Evolutionary conservation across 192 early-diverging fungal genomes (phyloP).

Genomic region (Entomortierella parvispora): DNA sequence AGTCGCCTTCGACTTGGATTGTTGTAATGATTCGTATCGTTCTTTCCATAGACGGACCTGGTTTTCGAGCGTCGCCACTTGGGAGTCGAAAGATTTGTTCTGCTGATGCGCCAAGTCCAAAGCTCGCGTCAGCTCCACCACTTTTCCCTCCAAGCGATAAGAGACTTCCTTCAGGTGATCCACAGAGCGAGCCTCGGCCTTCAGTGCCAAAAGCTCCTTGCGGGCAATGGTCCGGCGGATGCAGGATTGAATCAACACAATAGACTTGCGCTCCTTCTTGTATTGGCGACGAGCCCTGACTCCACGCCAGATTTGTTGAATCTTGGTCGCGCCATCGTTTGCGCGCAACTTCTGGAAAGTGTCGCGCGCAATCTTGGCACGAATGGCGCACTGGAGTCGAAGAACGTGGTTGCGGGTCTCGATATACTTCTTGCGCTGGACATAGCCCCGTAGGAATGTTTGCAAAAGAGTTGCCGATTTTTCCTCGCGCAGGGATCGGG

Average conservation of each 20-base stretch:
- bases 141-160: conserved; percentile 95
- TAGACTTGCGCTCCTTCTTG: conserved; percentile 58
- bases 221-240: conserved; percentile 80
- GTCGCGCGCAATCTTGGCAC: conserved; percentile 72
- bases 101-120: conserved; percentile 76
- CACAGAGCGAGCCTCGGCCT: conserved; percentile 89
- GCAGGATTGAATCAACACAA: conserved; percentile 87
- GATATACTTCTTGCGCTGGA: conserved; percentile 62
- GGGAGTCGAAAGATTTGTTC: conserved; percentile 67
- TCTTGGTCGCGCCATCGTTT: conserved; percentile 74
- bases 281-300: conserved; percentile 69
- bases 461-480: conserved; percentile 83
- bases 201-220: conserved; percentile 72
- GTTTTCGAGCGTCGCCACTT: conserved; percentile 69
- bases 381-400: conserved; percentile 70
- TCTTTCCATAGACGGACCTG: conserved; percentile 79
- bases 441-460: conserved; percentile 72
- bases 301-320: conserved; percentile 82
- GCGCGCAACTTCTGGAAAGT: conserved; percentile 68
- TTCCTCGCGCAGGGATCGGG: conserved; percentile 67
- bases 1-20: conserved; percentile 62
- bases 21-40: conserved; percentile 66
- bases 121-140: conserved; percentile 91
- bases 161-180: conserved; percentile 95
- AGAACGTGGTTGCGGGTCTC: conserved; percentile 63